Evolutionary conservation across 441 rosid species (phyloP).

Genomic region (Euphorbia schlechtendalii): DNA sequence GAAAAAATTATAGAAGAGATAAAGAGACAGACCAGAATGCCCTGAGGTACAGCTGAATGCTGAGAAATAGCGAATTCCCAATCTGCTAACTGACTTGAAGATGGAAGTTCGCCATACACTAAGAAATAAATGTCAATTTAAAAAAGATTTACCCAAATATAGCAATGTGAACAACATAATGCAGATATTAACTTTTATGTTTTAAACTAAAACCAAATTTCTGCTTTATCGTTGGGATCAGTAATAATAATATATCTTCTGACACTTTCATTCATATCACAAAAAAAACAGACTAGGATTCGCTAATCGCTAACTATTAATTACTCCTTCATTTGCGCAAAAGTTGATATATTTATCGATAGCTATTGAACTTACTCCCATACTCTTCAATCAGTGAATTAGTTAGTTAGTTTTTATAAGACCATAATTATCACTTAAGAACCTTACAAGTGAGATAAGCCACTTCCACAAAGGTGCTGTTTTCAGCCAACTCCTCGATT

Average conservation of each 20-base stretch:
- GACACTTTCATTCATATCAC: not conserved
- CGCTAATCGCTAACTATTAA: not conserved
- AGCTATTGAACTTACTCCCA: not conserved
- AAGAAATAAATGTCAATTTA: slow-evolving; percentile 6
- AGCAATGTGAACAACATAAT: not conserved
- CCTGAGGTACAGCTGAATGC: slow-evolving; percentile 97
- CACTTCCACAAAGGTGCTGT: slow-evolving; percentile 66
- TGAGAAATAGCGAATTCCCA: slow-evolving; percentile 95
- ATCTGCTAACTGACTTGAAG: slow-evolving; percentile 72
- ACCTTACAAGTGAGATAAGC: slow-evolving; percentile 53
- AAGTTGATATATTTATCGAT: not conserved
- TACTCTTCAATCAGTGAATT: not conserved
- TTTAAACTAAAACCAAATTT: not conserved
- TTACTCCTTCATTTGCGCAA: not conserved
- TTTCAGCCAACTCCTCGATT: slow-evolving; percentile 77
- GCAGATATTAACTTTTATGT: not conserved
- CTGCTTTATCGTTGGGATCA: not conserved
- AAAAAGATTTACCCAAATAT: not conserved
- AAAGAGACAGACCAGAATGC: slow-evolving; percentile 54
- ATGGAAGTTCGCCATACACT: slow-evolving; percentile 95
- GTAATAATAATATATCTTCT: not conserved
- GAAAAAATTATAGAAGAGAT: not conserved
- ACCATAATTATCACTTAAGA: not conserved
- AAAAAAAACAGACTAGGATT: not conserved
- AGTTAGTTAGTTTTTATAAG: not conserved